These are phyloP conservation scores for Aureobasidium musti DNA, from an alignment of 2,329 filamentous ascomycete species.

Conservation along the genomic window DNA sequence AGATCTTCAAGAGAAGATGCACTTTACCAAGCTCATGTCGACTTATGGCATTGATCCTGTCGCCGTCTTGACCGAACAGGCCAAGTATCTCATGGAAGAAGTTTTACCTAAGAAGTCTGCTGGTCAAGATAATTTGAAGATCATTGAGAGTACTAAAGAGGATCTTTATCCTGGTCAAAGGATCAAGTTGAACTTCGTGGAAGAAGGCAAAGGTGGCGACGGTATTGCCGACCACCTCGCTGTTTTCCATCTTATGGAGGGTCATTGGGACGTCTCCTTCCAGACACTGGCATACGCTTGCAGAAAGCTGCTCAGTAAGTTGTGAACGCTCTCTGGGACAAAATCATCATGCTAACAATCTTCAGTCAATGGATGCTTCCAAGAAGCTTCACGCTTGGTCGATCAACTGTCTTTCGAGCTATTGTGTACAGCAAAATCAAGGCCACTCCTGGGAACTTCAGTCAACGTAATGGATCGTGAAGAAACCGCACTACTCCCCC, in stretches of 20 bases:
- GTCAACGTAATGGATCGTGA: slow-evolving; percentile 43
- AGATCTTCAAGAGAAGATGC: slow-evolving; percentile 63
- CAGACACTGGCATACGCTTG: slow-evolving; percentile 70
- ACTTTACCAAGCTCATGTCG: slow-evolving; percentile 72
- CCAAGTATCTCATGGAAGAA: slow-evolving; percentile 40
- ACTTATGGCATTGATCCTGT: slow-evolving; percentile 71
- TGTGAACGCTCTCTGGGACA: neutral
- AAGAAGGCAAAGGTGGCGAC: slow-evolving; percentile 62
- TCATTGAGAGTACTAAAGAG: slow-evolving; percentile 56
- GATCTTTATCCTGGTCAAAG: slow-evolving; percentile 58
- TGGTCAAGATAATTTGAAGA: slow-evolving; percentile 38
- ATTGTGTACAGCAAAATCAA: slow-evolving; percentile 47
- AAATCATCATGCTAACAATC: slow-evolving; percentile 31
- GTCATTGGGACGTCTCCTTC: slow-evolving; percentile 71
- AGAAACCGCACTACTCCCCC: slow-evolving; percentile 30
- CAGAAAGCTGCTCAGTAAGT: slow-evolving; percentile 80
- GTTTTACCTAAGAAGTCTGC: slow-evolving; percentile 29
- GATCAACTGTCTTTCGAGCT: slow-evolving; percentile 53
- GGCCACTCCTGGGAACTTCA: slow-evolving; percentile 45
- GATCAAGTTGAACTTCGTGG: slow-evolving; percentile 71
- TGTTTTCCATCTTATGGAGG: slow-evolving; percentile 77
- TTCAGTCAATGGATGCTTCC: slow-evolving; percentile 52
- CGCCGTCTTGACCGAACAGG: slow-evolving; percentile 72
- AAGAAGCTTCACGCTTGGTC: slow-evolving; percentile 58
- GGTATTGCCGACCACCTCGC: slow-evolving; percentile 78